These are phyloP conservation scores for Apiospora kogelbergensis DNA, from an alignment of 2,329 filamentous ascomycete genomes.

Conservation along the genomic window DNA sequence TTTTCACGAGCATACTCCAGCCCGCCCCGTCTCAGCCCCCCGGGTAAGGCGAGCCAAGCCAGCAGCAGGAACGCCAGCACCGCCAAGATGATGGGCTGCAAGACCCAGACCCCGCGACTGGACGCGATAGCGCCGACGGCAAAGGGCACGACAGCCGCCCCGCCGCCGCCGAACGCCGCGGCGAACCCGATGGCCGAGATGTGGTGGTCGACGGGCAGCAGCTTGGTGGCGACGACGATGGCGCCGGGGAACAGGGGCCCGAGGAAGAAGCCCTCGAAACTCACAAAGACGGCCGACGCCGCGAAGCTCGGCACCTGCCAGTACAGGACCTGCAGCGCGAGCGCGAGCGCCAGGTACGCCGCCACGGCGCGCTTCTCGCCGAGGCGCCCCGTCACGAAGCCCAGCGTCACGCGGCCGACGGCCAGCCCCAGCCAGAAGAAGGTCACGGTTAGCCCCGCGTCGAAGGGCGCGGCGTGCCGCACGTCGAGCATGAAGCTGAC, in stretches of 20 bases:
- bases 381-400: conserved; percentile 69
- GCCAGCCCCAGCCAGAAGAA: conserved; percentile 83
- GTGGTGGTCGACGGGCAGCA: conserved; percentile 69
- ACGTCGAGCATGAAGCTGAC: conserved; percentile 81
- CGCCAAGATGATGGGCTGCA: conserved; percentile 56
- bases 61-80: conserved; percentile 43
- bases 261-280: conserved; percentile 75
- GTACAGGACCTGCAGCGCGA: conserved; percentile 70
- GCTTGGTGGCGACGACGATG: conserved; percentile 68
- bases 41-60: conserved; percentile 48
- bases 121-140: conserved; percentile 66
- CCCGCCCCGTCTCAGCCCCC: conserved; percentile 37
- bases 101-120: conserved; percentile 51
- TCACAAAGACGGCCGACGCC: conserved; percentile 70
- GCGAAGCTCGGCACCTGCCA: conserved; percentile 80
- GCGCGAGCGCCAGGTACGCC: conserved; percentile 63
- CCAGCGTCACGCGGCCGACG: conserved; percentile 66
- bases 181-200: conserved; percentile 77
- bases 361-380: conserved; percentile 68
- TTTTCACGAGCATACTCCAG: conserved; percentile 40
- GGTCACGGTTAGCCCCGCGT: conserved; percentile 72
- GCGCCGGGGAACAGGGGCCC: conserved; percentile 76
- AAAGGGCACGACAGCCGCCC: conserved; percentile 66
- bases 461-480: conserved; percentile 65
- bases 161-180: conserved; percentile 71